Conservation (phyloP, 352 stramenopile genomes). For the Pelagophyceae sp. region DNA sequence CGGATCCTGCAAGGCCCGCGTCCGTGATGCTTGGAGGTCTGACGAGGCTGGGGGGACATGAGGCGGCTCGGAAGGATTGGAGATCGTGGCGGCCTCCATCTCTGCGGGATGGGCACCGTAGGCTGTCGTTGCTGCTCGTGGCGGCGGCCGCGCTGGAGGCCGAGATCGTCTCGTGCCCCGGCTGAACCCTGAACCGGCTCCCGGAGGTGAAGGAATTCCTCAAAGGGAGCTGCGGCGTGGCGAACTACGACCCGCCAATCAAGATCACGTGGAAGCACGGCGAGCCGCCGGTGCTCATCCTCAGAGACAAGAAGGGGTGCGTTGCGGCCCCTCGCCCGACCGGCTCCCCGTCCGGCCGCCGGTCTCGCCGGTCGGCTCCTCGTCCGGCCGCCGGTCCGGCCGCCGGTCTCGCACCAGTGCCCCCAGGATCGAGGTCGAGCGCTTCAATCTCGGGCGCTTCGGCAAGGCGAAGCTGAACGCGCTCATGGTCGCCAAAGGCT, state of each 20-base stretch:
- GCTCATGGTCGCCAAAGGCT: neutral
- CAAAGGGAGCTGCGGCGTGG: neutral
- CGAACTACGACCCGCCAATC: neutral
- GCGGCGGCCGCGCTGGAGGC: neutral
- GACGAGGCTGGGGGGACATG: too few species aligned
- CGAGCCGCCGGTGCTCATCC: neutral
- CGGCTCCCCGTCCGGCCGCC: too few species aligned
- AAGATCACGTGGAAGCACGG: constrained; percentile 6
- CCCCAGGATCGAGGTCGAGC: neutral
- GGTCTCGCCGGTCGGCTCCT: too few species aligned
- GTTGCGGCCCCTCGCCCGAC: neutral
- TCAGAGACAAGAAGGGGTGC: neutral
- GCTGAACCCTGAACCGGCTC: constrained; percentile 4
- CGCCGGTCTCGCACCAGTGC: too few species aligned
- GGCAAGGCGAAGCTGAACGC: neutral
- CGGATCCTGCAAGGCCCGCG: too few species aligned
- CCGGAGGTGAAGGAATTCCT: neutral
- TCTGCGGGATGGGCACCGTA: too few species aligned
- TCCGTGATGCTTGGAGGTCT: too few species aligned
- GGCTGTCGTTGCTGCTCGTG: too few species aligned
- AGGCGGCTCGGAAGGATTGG: too few species aligned
- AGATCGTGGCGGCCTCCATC: too few species aligned
- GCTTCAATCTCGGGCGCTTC: neutral
- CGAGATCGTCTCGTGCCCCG: constrained; percentile 3
- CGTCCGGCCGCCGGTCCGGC: too few species aligned